Percentiles rank a stretch among this genome's conserved stretches.
Evolutionary conservation across 495 filamentous ascomycete genomes (phyloP).

Genomic region (Daldinia vernicosa): DNA sequence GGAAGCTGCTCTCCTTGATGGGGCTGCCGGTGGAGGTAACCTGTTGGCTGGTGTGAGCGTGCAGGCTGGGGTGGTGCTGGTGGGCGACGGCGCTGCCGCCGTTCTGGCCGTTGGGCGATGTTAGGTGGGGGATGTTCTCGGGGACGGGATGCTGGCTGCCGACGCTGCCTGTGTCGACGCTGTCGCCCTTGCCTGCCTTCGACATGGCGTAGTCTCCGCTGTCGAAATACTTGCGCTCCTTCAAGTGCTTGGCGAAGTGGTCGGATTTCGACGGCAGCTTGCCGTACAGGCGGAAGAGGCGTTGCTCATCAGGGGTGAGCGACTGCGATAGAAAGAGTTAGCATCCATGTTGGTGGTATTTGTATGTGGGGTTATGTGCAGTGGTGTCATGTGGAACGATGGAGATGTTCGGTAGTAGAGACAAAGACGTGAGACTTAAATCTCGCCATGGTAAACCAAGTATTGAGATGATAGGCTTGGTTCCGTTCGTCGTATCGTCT

Average conservation of each 20-base stretch:
- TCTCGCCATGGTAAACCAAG: background rate
- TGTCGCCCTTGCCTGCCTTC: constrained; percentile 96
- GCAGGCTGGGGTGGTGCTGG: constrained; percentile 56
- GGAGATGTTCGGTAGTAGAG: background rate
- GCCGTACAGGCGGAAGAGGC: constrained; percentile 93
- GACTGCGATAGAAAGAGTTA: constrained; percentile 62
- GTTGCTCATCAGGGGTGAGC: constrained; percentile 90
- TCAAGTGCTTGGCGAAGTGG: constrained; percentile 95
- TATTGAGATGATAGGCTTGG: background rate
- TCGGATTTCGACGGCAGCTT: constrained; percentile 96
- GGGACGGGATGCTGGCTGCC: constrained; percentile 94
- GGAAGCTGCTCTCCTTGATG: constrained; percentile 84
- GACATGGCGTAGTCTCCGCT: constrained; percentile 96
- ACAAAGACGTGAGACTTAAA: constrained; percentile 27
- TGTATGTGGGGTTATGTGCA: background rate
- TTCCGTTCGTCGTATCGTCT: constrained; percentile 3
- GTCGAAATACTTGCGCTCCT: constrained; percentile 99
- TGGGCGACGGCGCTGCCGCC: constrained; percentile 56
- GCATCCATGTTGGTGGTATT: constrained; percentile 9
- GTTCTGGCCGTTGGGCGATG: constrained; percentile 65
- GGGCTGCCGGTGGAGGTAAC: constrained; percentile 75
- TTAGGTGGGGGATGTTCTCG: constrained; percentile 94
- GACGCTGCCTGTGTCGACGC: constrained; percentile 91
- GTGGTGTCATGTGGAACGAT: constrained; percentile 23
- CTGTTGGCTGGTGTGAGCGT: constrained; percentile 51